Evolutionary conservation across 345 rosid species (phyloP).

Genomic region (Sonneratia caseolaris): DNA sequence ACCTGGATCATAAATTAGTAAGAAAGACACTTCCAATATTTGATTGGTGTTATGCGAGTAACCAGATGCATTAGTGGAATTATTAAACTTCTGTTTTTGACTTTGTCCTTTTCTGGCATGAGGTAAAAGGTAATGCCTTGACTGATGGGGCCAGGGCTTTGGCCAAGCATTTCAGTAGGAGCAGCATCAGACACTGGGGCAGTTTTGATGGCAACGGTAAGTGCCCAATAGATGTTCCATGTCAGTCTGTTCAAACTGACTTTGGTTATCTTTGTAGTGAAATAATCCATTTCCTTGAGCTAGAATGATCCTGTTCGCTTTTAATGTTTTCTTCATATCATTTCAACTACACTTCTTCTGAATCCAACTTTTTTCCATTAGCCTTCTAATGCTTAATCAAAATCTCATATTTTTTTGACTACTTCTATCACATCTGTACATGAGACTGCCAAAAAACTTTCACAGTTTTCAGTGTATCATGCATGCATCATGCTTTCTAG

Average conservation of each 20-base stretch:
- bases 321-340: background rate
- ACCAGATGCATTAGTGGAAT: background rate
- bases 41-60: background rate
- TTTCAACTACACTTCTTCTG: background rate
- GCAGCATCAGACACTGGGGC: slow-evolving; percentile 55
- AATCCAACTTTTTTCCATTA: background rate
- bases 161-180: slow-evolving; percentile 61
- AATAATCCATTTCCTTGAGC: background rate
- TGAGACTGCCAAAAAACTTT: background rate
- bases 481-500: background rate
- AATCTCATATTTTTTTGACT: background rate
- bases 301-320: background rate
- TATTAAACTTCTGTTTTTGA: background rate
- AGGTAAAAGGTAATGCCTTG: slow-evolving; percentile 55
- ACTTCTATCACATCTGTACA: background rate
- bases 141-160: slow-evolving; percentile 77
- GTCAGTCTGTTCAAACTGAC: background rate
- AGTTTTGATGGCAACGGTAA: slow-evolving; percentile 50
- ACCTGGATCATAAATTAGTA: background rate
- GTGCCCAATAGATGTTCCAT: slow-evolving; percentile 10
- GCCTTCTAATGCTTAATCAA: background rate
- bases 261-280: background rate
- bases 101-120: slow-evolving; percentile 12
- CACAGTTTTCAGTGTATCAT: background rate
- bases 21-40: background rate